These are phyloP conservation scores for Talaromyces adpressus DNA, from an alignment of 495 filamentous ascomycete genomes.

Conservation along the genomic window DNA sequence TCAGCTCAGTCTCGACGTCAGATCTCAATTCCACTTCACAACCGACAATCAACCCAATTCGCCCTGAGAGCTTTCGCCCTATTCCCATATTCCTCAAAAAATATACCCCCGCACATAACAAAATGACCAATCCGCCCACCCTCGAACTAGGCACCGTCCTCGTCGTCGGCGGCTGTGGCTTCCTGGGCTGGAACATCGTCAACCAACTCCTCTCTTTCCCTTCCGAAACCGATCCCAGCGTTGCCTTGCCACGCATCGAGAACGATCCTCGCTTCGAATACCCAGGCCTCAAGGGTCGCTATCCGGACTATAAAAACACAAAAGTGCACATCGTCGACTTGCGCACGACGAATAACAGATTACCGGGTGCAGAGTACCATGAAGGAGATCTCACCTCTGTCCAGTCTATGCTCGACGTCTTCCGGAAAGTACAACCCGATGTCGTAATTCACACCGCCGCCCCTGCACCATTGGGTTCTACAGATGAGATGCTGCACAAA, in stretches of 20 bases:
- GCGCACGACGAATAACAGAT: slow-evolving; percentile 65
- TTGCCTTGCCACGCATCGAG: slow-evolving; percentile 30
- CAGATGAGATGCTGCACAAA: slow-evolving; percentile 44
- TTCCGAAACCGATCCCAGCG: slow-evolving; percentile 38
- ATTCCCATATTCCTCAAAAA: no score
- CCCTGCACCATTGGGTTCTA: slow-evolving; percentile 49
- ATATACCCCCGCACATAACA: not conserved
- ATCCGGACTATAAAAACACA: slow-evolving; percentile 36
- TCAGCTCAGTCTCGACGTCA: not conserved
- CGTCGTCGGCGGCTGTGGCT: slow-evolving; percentile 52
- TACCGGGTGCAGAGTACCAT: slow-evolving; percentile 68
- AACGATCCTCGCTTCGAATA: slow-evolving; percentile 35
- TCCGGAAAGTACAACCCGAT: slow-evolving; percentile 67
- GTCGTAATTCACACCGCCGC: slow-evolving; percentile 95
- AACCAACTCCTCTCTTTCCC: slow-evolving; percentile 48
- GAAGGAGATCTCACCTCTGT: slow-evolving; percentile 81
- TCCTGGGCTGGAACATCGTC: slow-evolving; percentile 54
- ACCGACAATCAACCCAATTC: no score
- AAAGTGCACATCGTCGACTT: slow-evolving; percentile 83
- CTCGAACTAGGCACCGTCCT: slow-evolving; percentile 42
- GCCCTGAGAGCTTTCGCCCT: no score
- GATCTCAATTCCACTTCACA: not conserved
- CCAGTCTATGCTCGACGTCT: slow-evolving; percentile 54
- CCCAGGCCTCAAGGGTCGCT: slow-evolving; percentile 31
- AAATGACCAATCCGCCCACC: slow-evolving; percentile 28